These are phyloP conservation scores for Annulohypoxylon nitens DNA, from an alignment of 495 filamentous ascomycete genomes.

Conservation along the genomic window DNA sequence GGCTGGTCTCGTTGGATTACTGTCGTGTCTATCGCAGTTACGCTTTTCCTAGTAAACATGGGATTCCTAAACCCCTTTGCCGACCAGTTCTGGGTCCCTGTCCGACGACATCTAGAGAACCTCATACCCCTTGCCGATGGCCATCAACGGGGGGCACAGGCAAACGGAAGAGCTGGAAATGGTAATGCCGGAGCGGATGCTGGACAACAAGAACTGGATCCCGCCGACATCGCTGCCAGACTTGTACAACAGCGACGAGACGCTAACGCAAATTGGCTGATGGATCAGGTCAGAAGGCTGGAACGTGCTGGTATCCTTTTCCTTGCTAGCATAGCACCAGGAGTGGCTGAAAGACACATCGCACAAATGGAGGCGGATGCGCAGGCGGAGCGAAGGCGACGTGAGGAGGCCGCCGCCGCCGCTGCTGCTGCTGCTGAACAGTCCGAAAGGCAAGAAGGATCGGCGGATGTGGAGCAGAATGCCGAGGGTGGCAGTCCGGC, in stretches of 20 bases:
- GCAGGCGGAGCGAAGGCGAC: conserved; percentile 64
- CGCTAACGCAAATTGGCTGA: conserved; percentile 64
- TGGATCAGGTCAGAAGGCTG: conserved; percentile 69
- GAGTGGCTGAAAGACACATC: conserved; percentile 86
- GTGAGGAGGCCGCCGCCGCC: conserved; percentile 62
- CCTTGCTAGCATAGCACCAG: conserved; percentile 85
- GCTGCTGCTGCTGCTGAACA: conserved; percentile 44
- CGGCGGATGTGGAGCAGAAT: conserved; percentile 13
- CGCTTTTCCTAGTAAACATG: conserved; percentile 74
- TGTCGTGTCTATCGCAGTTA: conserved; percentile 68
- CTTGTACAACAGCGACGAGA: conserved; percentile 66
- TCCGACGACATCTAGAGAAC: conserved; percentile 79
- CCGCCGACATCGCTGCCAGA: conserved; percentile 66
- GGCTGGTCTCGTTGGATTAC: conserved; percentile 76
- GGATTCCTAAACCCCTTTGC: conserved; percentile 71
- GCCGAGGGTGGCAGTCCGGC: not conserved
- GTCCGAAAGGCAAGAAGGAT: conserved; percentile 15
- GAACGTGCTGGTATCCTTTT: conserved; percentile 87
- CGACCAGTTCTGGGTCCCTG: conserved; percentile 68
- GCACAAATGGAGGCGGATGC: conserved; percentile 74
- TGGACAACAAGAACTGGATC: conserved; percentile 56
- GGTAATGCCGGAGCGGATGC: conserved; percentile 30
- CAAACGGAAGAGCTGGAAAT: conserved; percentile 44
- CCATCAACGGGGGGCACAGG: conserved; percentile 40
- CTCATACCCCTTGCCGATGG: conserved; percentile 69